Evolutionary conservation across 768 basidiomycete species (phyloP).

Genomic region (Amanita phalloides): DNA sequence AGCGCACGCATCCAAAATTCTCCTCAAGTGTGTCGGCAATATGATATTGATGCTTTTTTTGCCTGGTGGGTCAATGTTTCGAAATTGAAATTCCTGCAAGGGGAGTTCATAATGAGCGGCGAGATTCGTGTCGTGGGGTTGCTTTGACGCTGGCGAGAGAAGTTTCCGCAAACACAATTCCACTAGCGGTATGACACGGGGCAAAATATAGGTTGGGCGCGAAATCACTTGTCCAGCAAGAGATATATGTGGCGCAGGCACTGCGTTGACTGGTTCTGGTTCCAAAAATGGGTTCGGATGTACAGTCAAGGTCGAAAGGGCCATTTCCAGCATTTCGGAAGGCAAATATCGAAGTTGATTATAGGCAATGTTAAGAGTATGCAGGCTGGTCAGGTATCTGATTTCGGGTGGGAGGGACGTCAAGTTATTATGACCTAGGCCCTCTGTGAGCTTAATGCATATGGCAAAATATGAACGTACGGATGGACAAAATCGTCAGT

Average conservation of each 20-base stretch:
- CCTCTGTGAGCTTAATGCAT: conserved; percentile 5
- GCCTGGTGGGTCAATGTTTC: background rate
- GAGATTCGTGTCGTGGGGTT: conserved; percentile 25
- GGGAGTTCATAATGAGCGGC: conserved; percentile 10
- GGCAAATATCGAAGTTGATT: conserved; percentile 54
- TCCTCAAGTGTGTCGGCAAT: conserved; percentile 20
- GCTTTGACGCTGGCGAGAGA: conserved; percentile 10
- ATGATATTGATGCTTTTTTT: conserved; percentile 3
- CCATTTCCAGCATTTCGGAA: conserved; percentile 52
- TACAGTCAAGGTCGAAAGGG: conserved; percentile 33
- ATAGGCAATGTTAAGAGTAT: conserved; percentile 48
- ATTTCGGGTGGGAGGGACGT: conserved; percentile 56
- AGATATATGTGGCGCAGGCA: background rate
- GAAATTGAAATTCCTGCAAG: conserved; percentile 1
- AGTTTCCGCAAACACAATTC: conserved; percentile 3
- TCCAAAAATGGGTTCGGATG: conserved; percentile 52
- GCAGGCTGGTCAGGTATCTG: conserved; percentile 36
- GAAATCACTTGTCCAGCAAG: conserved; percentile 15
- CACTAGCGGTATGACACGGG: conserved; percentile 5
- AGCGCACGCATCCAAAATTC: conserved; percentile 24
- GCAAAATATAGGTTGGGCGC: conserved; percentile 11
- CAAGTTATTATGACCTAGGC: conserved; percentile 49
- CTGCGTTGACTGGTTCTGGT: conserved; percentile 13
- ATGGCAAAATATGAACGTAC: conserved; percentile 29
- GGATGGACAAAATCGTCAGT: conserved; percentile 51